phyloP scores from a whole-genome alignment of 2,329 filamentous ascomycete genomes.

The Nemania abortiva region DNA sequence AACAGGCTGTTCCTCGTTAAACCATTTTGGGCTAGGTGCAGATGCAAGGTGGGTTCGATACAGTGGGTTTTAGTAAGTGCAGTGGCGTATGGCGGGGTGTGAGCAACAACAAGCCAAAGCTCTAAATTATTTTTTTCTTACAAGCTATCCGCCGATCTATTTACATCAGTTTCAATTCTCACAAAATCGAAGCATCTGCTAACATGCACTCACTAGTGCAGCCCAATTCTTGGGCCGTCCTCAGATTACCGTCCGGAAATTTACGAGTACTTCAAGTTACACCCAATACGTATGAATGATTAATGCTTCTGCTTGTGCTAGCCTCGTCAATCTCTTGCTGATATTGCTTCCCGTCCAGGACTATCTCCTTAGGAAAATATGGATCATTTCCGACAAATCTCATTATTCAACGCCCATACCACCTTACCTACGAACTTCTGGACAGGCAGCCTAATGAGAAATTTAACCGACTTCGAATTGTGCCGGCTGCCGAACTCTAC shows the following conservation, averaged over 20 bases:
- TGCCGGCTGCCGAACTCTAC: constrained; percentile 84
- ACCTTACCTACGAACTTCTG: constrained; percentile 90
- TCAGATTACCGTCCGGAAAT: constrained; percentile 70
- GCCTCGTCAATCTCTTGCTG: constrained; percentile 12
- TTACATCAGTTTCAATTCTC: constrained; percentile 10
- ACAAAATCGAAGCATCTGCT: constrained; percentile 8
- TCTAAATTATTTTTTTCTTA: constrained; percentile 24
- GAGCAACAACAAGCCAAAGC: constrained; percentile 6
- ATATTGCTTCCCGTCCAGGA: constrained; percentile 63
- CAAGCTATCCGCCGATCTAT: not conserved
- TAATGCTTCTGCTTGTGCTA: constrained; percentile 24
- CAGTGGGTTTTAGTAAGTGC: not conserved
- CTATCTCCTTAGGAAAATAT: constrained; percentile 91
- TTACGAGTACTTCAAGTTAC: constrained; percentile 68
- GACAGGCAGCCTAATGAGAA: constrained; percentile 74
- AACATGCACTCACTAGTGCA: constrained; percentile 61
- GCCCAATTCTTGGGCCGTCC: constrained; percentile 70
- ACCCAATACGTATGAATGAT: constrained; percentile 67
- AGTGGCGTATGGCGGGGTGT: constrained; percentile 25
- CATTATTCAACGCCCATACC: constrained; percentile 89
- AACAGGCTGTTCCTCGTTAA: not conserved
- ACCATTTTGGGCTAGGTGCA: constrained; percentile 2
- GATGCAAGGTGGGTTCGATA: not conserved
- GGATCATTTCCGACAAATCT: constrained; percentile 90
- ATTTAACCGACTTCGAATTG: constrained; percentile 79